phyloP scores from a whole-genome alignment of 208 protist genomes.

The Phytomonas sp. region DNA sequence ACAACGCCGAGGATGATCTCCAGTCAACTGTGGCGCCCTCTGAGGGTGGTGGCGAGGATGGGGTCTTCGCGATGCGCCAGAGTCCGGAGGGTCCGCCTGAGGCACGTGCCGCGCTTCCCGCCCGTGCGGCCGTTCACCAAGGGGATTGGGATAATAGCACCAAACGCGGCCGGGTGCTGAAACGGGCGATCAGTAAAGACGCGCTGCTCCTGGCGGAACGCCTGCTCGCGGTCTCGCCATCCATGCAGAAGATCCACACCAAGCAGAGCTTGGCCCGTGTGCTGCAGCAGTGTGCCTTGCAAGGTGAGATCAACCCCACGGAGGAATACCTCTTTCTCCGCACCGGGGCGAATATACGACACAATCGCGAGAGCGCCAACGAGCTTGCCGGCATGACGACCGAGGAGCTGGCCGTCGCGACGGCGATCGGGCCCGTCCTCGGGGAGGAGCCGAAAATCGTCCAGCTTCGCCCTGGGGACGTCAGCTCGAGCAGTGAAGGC shows the following conservation, averaged over 20 bases:
- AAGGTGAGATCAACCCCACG: slow-evolving; percentile 28
- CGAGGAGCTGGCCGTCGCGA: slow-evolving; percentile 10
- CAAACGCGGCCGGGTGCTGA: slow-evolving; percentile 38
- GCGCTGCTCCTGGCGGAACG: slow-evolving; percentile 73
- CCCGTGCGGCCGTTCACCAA: slow-evolving; percentile 26
- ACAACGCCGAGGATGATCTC: slow-evolving; percentile 32
- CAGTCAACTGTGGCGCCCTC: slow-evolving; percentile 21
- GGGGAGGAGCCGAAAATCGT: slow-evolving; percentile 33
- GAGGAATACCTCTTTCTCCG: slow-evolving; percentile 17
- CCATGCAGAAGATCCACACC: slow-evolving; percentile 84
- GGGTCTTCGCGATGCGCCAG: slow-evolving; percentile 4
- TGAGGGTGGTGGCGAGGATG: slow-evolving; percentile 13
- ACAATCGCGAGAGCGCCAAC: not conserved
- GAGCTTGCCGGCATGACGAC: not conserved
- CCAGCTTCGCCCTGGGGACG: slow-evolving; percentile 37
- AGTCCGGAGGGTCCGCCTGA: slow-evolving; percentile 1
- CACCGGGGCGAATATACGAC: not conserved
- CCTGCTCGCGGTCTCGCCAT: slow-evolving; percentile 67
- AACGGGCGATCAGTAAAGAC: slow-evolving; percentile 67
- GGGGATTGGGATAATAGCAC: slow-evolving; percentile 51
- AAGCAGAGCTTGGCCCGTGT: slow-evolving; percentile 75
- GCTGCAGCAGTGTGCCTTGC: slow-evolving; percentile 67
- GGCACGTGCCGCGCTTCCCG: slow-evolving; percentile 21
- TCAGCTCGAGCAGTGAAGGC: slow-evolving; percentile 11
- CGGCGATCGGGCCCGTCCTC: slow-evolving; percentile 14